Evolutionary conservation across 441 rosid species (phyloP), one percentile per base, ranked within the genome.

Genomic region (Eruca vesicaria): DNA sequence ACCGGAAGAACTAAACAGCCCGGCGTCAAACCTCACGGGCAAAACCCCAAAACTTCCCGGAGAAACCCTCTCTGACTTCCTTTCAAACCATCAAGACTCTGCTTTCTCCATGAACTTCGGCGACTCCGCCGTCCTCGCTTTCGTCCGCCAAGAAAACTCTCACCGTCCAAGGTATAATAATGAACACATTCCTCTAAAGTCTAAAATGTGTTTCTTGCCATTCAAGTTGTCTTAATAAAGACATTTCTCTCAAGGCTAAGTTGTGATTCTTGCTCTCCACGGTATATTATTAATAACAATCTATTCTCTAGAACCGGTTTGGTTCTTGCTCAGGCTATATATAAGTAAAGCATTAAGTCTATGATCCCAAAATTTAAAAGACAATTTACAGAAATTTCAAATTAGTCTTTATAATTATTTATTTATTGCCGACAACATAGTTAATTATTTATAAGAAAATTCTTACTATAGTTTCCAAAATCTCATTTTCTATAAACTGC

Each of bases 1-100:
- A 9, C 92, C 92, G 3, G 89, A 83, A 69, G 92, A 88, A 83
- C 87, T 88, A 11, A 78, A 86, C 68, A 86, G 90, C 60, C 92
- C 92, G 36, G 86, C 86, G 8, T 83, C 92, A 50, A 84, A 84
- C 7, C 71, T 71, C 21, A 64, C 76, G 55, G 60, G 83, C 0
- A 78, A 74, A 74, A 82, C 62, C 62, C 87, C 87, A 26, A 88
- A 88, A 63, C 85, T 68, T 3, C 88, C 92, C 1, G 80, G 83
- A 6, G 90, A 88, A 26, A 86, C 86, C 11, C 84, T 88, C 61
- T 68, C 62, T 16, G 88, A 86, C 15, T 88, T 88, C 78, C 80
- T 83, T 3, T 82, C 90, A 2, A 83, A 35, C 64, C 83, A 88
- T 32, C 89, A 89, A 5, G 31, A 77, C 18, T 79, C 82, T 62